Base-by-base conservation (phyloP, 192 early-diverging fungal species). In the Gonapodya prolifera region DNA sequence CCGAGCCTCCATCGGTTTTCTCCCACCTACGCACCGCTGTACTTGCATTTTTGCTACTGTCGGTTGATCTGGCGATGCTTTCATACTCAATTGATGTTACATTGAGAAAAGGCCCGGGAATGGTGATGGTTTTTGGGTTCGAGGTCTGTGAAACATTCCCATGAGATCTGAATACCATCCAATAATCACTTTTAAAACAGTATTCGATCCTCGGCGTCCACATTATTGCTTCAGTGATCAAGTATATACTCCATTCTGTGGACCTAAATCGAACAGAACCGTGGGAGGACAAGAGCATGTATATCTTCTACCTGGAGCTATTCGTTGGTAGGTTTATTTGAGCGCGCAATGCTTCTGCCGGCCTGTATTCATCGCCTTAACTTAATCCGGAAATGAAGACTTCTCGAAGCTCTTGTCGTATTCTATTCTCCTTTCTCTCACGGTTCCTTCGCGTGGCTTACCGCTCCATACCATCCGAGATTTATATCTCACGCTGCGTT, bases 111-210 rank as follows among this genome's bases (percentile, higher is more conserved):
- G 94, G 93, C 16, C 88, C 94, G 1, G 92, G 87, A 35, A 96
- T 97, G 94, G 94, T 99, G 91, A 93, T 98, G 70, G 93, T 97
- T 78, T 99, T 99, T 91, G 96, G 94, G 18, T 99, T 99, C 82
- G 96, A 98, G 87, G 93, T 93, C 81, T 28, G 77, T 1, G 33
- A 1, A 30, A n/a, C n/a, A n/a, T 1, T 1, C 32, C 32, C 32
- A 0, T 1, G 33, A 29, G 36, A 35, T 1, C 30, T 75, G 23
- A 1, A 16, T 8, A 16, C 45, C 45, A 16, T 61, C 45, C 8
- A 23, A 61, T 23, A 23, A 8, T 61, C 31, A 35, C 69, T 33
- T n/a, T n/a, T 23, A n/a, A 31, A 31, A n/a, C 74, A 94, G 93
- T 98, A 96, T 78, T 89, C 95, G 0, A 90, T 99, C 36, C 86